Evolutionary conservation across 352 stramenopile genomes (phyloP).

Genomic region (Pythium inflatum): DNA sequence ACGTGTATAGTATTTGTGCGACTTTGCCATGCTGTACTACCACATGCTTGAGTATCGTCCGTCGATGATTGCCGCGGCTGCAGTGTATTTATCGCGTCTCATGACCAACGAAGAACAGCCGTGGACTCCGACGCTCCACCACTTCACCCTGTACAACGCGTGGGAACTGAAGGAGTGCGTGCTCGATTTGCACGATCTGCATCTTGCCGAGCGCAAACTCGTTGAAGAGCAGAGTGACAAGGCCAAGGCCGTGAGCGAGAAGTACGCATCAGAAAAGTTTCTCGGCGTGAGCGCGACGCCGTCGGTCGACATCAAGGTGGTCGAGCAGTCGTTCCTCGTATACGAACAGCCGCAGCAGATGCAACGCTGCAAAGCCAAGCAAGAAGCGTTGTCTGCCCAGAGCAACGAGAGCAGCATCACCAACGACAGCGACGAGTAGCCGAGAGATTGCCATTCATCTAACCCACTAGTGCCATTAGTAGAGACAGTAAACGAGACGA

Average conservation of each 20-base stretch:
- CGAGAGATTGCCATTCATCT: not conserved
- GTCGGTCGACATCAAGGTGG: conserved; percentile 43
- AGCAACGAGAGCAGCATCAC: conserved; percentile 8
- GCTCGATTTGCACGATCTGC: conserved; percentile 63
- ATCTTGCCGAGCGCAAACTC: conserved; percentile 62
- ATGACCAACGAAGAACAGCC: conserved; percentile 64
- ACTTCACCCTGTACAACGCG: conserved; percentile 77
- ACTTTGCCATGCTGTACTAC: conserved; percentile 71
- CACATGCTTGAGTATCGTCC: conserved; percentile 76
- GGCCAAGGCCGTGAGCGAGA: conserved; percentile 83
- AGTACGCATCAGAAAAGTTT: conserved; percentile 77
- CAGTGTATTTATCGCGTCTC: conserved; percentile 74
- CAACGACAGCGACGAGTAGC: not conserved
- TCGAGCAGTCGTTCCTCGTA: conserved; percentile 58
- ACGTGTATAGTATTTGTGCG: conserved; percentile 68
- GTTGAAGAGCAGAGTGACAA: conserved; percentile 72
- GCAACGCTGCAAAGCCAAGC: conserved; percentile 11
- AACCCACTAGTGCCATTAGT: conserved; percentile 31
- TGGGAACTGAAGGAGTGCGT: conserved; percentile 71
- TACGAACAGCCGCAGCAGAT: conserved; percentile 29
- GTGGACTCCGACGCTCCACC: conserved; percentile 83
- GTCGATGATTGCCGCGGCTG: conserved; percentile 70
- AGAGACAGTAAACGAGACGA: conserved; percentile 15
- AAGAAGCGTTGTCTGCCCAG: conserved; percentile 4
- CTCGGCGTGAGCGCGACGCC: conserved; percentile 53